Evolutionary conservation across 352 stramenopile species (phyloP).

Genomic region (Phytophthora crassamura): DNA sequence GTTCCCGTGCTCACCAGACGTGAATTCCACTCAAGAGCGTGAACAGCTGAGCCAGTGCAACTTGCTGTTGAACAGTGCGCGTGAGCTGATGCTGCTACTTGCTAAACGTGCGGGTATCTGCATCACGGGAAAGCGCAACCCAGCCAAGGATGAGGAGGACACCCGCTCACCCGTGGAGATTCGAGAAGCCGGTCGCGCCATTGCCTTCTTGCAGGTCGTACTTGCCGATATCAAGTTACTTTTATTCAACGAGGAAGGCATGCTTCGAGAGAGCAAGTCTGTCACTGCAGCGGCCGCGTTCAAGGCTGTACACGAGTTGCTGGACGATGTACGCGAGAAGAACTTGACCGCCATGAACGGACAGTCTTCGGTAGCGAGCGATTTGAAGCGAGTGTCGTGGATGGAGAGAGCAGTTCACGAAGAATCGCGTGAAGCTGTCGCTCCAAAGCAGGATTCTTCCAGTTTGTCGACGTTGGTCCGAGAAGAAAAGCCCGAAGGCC

Average conservation of each 20-base stretch:
- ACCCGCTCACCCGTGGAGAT: constrained; percentile 55
- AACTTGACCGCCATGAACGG: constrained; percentile 27
- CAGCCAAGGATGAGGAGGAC: constrained; percentile 52
- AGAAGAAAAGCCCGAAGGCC: not conserved
- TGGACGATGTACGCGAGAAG: constrained; percentile 50
- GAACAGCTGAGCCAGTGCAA: constrained; percentile 29
- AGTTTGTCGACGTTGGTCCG: not conserved
- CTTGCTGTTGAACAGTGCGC: constrained; percentile 36
- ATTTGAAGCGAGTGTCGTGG: constrained; percentile 42
- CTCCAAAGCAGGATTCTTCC: not conserved
- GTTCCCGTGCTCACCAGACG: constrained; percentile 6
- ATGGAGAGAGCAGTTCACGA: constrained; percentile 17
- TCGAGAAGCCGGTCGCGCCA: constrained; percentile 13
- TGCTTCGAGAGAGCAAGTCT: constrained; percentile 23
- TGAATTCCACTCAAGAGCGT: not conserved
- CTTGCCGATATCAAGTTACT: constrained; percentile 50
- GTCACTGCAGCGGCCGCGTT: constrained; percentile 22
- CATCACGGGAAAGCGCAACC: constrained; percentile 65
- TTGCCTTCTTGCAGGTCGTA: constrained; percentile 35
- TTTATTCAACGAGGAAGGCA: constrained; percentile 23
- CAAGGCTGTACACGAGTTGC: constrained; percentile 43
- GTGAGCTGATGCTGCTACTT: constrained; percentile 54
- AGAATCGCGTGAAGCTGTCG: not conserved
- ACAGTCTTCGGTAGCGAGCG: not conserved
- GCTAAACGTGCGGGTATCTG: constrained; percentile 73